A percentile compares a stretch with the other conserved stretches of the same genome.
Conservation (phyloP, 2,329 filamentous ascomycete species). For the Phaeophleospora eucalypticola region DNA sequence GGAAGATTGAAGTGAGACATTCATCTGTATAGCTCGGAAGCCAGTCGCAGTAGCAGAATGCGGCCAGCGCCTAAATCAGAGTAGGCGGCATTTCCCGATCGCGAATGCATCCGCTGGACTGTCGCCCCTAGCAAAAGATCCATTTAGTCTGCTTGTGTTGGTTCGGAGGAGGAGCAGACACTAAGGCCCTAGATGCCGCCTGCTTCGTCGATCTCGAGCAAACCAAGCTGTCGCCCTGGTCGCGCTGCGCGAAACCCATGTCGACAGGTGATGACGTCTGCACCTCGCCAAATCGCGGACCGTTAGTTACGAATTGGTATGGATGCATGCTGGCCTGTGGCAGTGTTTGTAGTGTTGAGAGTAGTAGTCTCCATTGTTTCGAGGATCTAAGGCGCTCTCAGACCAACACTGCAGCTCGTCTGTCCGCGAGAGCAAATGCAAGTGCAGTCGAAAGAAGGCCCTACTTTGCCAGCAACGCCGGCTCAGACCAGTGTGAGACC, state of each 20-base stretch:
- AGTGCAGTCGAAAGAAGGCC: slow-evolving; percentile 1
- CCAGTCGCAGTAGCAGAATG: no score
- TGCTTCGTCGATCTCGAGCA: slow-evolving; percentile 2
- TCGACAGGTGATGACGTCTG: not conserved
- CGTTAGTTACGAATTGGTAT: not conserved
- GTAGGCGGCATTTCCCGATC: not conserved
- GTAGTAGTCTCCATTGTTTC: not conserved
- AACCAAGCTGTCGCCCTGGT: not conserved
- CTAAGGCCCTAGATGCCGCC: not conserved
- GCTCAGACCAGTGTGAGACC: not conserved
- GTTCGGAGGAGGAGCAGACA: not conserved
- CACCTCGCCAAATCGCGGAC: not conserved
- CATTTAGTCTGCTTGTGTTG: not conserved
- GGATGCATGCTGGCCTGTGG: not conserved
- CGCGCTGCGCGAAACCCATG: not conserved
- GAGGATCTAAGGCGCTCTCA: not conserved
- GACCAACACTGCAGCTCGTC: not conserved
- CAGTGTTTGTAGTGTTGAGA: not conserved
- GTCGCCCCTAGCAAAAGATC: not conserved
- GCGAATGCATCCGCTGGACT: not conserved
- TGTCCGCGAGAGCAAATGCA: not conserved
- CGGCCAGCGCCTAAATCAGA: not conserved
- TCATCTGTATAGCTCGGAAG: not conserved
- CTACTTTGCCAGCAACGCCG: not conserved
- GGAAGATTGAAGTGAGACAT: not conserved